Evolutionary conservation across 169 alveolate genomes (phyloP).

Genomic region (Amoebophrya sp.): DNA sequence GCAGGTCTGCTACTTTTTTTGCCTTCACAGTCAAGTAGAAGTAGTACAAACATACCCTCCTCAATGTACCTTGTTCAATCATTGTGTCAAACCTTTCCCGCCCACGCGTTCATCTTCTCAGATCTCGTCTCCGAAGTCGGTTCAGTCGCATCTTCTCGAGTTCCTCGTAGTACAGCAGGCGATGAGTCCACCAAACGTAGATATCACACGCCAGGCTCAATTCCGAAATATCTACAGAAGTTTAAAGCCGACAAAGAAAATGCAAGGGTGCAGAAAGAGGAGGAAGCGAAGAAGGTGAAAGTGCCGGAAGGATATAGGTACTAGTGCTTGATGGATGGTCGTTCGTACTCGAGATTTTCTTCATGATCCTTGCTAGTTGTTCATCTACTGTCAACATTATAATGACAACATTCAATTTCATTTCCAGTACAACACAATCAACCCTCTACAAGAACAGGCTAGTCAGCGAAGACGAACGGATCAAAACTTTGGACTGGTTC

Average conservation of each 20-base stretch:
- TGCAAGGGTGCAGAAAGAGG: background rate
- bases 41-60: background rate
- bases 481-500: background rate
- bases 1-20: too few relatives aligned
- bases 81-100: background rate
- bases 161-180: background rate
- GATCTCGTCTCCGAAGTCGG: background rate
- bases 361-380: background rate
- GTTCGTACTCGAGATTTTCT: background rate
- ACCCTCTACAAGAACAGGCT: background rate
- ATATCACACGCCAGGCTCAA: background rate
- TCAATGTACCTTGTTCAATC: background rate
- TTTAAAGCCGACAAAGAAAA: background rate
- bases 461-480: background rate
- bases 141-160: background rate
- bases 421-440: background rate
- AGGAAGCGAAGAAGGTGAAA: background rate
- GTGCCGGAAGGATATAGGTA: background rate
- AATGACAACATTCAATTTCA: background rate
- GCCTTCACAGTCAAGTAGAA: background rate
- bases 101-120: background rate
- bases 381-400: background rate
- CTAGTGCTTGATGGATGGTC: background rate
- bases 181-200: background rate
- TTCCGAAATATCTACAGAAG: background rate